A percentile compares a stretch with the other conserved stretches of the same genome.
Conservation (phyloP, 2,329 filamentous ascomycete genomes). For the Neoarthrinium moseri region DNA sequence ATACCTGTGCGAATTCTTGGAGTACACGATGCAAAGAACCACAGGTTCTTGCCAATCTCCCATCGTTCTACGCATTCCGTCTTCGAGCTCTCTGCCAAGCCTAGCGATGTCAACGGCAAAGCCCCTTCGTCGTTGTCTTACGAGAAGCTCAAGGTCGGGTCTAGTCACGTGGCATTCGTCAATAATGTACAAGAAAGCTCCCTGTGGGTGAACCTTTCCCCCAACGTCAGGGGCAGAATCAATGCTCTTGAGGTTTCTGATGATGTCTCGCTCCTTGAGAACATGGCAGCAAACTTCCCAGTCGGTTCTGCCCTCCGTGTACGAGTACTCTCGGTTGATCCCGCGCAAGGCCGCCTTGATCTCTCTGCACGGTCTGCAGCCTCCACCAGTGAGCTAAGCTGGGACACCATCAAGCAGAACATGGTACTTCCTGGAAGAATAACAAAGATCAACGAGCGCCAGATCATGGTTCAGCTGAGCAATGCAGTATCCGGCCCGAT, state of each 20-base stretch:
- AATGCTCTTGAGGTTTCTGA: conserved; percentile 82
- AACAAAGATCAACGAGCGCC: conserved; percentile 80
- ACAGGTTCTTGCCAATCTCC: conserved; percentile 87
- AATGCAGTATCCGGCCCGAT: conserved; percentile 77
- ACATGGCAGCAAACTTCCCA: conserved; percentile 79
- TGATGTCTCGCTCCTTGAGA: conserved; percentile 74
- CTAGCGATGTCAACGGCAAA: conserved; percentile 56
- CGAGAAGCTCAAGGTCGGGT: conserved; percentile 69
- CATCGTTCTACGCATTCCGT: conserved; percentile 81
- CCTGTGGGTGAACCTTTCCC: conserved; percentile 89
- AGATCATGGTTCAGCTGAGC: conserved; percentile 82
- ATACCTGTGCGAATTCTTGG: conserved; percentile 78
- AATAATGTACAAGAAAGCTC: conserved; percentile 82
- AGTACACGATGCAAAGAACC: conserved; percentile 84
- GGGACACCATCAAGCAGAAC: conserved; percentile 72
- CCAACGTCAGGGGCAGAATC: conserved; percentile 82
- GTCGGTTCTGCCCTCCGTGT: conserved; percentile 85
- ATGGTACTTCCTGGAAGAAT: conserved; percentile 82
- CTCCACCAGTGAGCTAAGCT: conserved; percentile 57
- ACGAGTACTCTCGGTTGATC: conserved; percentile 72
- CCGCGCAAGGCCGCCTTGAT: conserved; percentile 73
- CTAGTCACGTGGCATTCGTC: conserved; percentile 77
- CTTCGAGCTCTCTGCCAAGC: conserved; percentile 83
- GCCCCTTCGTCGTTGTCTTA: conserved; percentile 58
- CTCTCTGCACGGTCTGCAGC: conserved; percentile 72